Conservation (phyloP, 2,329 filamentous ascomycete species). For the Remersonia thermophila region DNA sequence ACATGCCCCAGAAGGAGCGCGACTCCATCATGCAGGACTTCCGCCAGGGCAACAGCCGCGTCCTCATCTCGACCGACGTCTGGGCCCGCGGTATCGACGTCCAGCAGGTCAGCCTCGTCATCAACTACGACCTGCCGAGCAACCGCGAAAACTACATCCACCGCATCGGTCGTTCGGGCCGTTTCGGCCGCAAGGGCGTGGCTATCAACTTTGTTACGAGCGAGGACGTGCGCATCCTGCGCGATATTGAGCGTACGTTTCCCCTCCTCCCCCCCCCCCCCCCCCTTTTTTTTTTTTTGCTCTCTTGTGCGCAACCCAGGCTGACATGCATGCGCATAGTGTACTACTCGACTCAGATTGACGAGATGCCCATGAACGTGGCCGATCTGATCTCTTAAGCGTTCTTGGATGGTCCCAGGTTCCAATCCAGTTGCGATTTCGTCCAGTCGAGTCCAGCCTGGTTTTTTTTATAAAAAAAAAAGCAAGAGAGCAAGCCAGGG, state of each 20-base stretch:
- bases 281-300: no score
- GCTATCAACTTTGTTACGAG: constrained; percentile 99
- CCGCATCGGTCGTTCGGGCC: constrained; percentile 86
- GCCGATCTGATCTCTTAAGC: constrained; percentile 44
- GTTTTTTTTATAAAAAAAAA: no score
- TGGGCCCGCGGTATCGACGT: constrained; percentile 98
- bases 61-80: constrained; percentile 93
- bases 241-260: constrained; percentile 80
- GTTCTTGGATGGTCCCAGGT: no score
- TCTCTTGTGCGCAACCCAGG: neutral
- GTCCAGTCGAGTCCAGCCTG: no score
- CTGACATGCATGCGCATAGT: constrained; percentile 45
- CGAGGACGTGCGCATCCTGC: constrained; percentile 91
- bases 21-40: constrained; percentile 99
- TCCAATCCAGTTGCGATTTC: no score
- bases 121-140: constrained; percentile 96
- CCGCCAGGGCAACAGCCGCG: constrained; percentile 87
- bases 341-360: constrained; percentile 93
- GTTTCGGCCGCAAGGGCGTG: constrained; percentile 95
- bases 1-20: constrained; percentile 97
- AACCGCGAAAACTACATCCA: constrained; percentile 99
- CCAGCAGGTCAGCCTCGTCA: constrained; percentile 93
- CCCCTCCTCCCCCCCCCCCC: no score
- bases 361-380: constrained; percentile 98
- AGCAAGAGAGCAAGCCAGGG: neutral